Percentiles rank a stretch among this genome's conserved stretches.
These are phyloP conservation scores for Chlorophyllum brunneum DNA, from an alignment of 768 basidiomycete genomes.

Conservation along the genomic window DNA sequence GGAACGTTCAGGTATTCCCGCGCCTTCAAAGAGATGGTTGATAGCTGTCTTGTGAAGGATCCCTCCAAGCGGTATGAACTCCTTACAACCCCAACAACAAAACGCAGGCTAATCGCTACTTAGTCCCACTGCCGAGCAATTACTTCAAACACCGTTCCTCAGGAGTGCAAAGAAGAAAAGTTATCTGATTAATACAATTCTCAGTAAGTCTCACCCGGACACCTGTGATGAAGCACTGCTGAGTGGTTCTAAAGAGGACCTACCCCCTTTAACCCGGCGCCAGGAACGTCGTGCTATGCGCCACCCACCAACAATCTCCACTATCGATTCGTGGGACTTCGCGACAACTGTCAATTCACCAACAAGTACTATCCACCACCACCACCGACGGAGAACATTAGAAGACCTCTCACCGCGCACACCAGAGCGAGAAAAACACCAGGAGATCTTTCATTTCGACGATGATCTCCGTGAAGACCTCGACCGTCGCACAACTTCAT, in stretches of 20 bases:
- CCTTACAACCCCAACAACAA: not conserved
- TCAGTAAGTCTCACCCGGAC: slow-evolving; percentile 37
- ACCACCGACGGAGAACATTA: slow-evolving; percentile 21
- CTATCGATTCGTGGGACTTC: slow-evolving; percentile 85
- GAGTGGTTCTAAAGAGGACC: slow-evolving; percentile 37
- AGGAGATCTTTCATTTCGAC: not conserved
- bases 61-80: slow-evolving; percentile 63
- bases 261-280: slow-evolving; percentile 69
- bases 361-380: slow-evolving; percentile 23
- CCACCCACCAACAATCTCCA: slow-evolving; percentile 33
- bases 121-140: slow-evolving; percentile 73
- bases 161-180: slow-evolving; percentile 72
- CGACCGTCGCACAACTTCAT: not conserved
- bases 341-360: slow-evolving; percentile 42
- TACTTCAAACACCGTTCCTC: slow-evolving; percentile 81
- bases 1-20: slow-evolving; percentile 75
- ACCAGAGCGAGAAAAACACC: not conserved
- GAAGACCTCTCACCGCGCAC: not conserved
- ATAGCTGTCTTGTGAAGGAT: slow-evolving; percentile 81
- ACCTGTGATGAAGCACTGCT: not conserved
- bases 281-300: slow-evolving; percentile 61
- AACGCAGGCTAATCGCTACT: not conserved
- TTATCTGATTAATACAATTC: slow-evolving; percentile 72
- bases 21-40: slow-evolving; percentile 79
- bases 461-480: not conserved